These are phyloP conservation scores for Drechslera avenae DNA, from an alignment of 2,329 filamentous ascomycete genomes.

Conservation along the genomic window DNA sequence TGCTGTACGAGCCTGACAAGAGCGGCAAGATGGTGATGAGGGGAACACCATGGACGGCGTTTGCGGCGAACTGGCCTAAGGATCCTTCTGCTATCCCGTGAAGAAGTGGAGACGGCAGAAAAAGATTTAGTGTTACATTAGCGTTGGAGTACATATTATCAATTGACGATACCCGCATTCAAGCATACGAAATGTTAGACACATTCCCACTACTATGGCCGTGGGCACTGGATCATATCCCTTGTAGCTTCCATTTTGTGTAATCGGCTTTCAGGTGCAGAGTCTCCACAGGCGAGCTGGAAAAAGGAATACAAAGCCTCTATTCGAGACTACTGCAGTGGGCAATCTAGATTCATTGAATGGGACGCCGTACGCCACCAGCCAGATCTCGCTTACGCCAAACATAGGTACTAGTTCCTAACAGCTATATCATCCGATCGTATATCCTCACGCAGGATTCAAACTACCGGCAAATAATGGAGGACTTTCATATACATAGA, in stretches of 20 bases:
- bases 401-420: neutral
- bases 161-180: slow-evolving; percentile 27
- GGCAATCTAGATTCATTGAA: slow-evolving; percentile 3
- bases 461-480: no score
- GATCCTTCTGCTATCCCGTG: slow-evolving; percentile 40
- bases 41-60: slow-evolving; percentile 42
- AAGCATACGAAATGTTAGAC: slow-evolving; percentile 5
- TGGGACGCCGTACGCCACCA: neutral
- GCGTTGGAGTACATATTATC: slow-evolving; percentile 16
- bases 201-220: neutral
- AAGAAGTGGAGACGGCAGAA: neutral
- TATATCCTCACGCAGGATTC: neutral
- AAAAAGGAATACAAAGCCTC: neutral
- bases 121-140: slow-evolving; percentile 18
- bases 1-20: slow-evolving; percentile 32
- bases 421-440: neutral
- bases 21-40: slow-evolving; percentile 37
- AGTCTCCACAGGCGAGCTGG: neutral
- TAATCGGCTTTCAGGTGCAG: neutral
- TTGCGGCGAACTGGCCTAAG: slow-evolving; percentile 42
- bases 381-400: neutral
- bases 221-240: neutral
- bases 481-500: no score
- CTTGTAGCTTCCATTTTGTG: neutral
- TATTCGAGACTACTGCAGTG: neutral